Base-by-base conservation (phyloP, 306 rosid genomes). In the Dicorynia guianensis region DNA sequence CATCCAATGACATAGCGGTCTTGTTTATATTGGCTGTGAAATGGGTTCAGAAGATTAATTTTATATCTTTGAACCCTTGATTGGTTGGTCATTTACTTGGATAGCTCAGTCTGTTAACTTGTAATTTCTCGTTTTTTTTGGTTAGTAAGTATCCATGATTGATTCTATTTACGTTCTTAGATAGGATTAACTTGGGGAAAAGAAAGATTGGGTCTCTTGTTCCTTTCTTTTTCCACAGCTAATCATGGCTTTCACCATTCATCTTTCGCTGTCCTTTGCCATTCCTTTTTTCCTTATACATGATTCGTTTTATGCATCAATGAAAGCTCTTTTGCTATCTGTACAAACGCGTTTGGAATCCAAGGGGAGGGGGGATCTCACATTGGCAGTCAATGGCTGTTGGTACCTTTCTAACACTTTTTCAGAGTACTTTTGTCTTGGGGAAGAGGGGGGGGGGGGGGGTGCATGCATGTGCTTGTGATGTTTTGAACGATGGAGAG, bases 21-120 rank as follows among this genome's bases (percentile, higher is more conserved):
- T 79, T 85, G 84, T 71, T 87, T 75, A 80, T 77, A 80, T 76
- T 63, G 80, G 74, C 48, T 52, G 71, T 20, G 66, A 59, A 54
- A 18, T 44, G 39, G 77, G 93, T 79, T 76, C 86, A 81, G 81
- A 85, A 89, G 91, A 85, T 79, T 76, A 82, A 64, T 83, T 87
- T 89, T 87, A 33, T 83, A 66, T 85, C 91, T 89, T 87, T 85
- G 88, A 86, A 81, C 74, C 68, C 63, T 17, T 7, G 64, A 52
- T 63, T 78, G 46, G 77, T 69, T 75, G 78, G 81, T 74, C 80
- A 77, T 66, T 39, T 52, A 53, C 90, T 77, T 67, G 88, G 88
- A 79, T 74, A 76, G 90, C 88, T 81, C 80, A 53, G 87, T 79
- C 73, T 58, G 38, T 83, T 84, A 72, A 84, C 83, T 54, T 76